phyloP scores from a whole-genome alignment of 148 eudicot genomes.

The Amaranthus cruentus region DNA sequence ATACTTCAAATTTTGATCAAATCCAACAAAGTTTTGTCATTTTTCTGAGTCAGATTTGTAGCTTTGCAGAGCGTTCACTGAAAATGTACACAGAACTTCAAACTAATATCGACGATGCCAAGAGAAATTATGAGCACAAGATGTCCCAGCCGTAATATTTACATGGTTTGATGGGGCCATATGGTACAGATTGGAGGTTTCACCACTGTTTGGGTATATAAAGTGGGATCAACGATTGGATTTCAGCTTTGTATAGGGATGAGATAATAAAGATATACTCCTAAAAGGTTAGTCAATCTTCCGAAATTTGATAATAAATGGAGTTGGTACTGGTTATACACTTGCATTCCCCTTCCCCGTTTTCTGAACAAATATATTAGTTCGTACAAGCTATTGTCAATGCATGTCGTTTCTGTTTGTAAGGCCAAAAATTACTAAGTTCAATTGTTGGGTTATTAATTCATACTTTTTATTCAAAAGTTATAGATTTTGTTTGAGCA shows the following conservation, averaged over 20 bases:
- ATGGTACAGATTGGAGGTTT: conserved; percentile 1
- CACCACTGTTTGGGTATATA: neutral
- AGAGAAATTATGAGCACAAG: conserved; percentile 39
- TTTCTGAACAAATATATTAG: neutral
- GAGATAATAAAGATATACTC: conserved; percentile 14
- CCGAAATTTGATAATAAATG: neutral
- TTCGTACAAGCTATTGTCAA: neutral
- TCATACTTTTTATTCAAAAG: neutral
- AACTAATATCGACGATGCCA: conserved; percentile 46
- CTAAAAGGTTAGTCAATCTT: neutral
- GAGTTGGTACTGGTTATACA: neutral
- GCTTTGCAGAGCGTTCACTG: conserved; percentile 52
- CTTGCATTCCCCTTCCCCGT: neutral
- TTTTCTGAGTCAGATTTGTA: conserved; percentile 50
- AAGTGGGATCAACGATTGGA: neutral
- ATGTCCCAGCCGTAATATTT: conserved; percentile 34
- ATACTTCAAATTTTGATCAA: conserved; percentile 33
- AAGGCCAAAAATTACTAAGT: neutral
- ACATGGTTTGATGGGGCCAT: neutral
- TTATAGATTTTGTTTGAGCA: neutral
- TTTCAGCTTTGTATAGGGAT: conserved; percentile 19
- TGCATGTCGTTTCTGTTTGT: neutral
- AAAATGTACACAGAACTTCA: conserved; percentile 58
- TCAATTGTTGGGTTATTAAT: neutral
- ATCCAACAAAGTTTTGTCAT: conserved; percentile 43